Base-by-base conservation (phyloP, 2,329 filamentous ascomycete genomes). In the Xylariaceae sp. region DNA sequence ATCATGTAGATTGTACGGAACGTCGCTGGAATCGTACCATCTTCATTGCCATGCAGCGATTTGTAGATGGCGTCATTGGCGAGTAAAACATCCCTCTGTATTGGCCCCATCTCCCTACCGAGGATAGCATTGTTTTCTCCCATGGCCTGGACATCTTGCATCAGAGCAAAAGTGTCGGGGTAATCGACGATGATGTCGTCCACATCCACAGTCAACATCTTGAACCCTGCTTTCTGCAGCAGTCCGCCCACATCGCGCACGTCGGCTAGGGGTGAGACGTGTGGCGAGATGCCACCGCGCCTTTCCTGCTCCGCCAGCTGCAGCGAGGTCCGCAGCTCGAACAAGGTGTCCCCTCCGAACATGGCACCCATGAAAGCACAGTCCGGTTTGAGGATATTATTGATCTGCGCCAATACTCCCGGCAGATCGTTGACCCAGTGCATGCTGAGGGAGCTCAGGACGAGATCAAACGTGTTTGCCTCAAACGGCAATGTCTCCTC, bases 371-470 rank as follows among this genome's bases (percentile, higher is more conserved):
- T 80, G 54, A 98, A 94, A 2, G 93, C 88, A 36, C 75, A 73
- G 57, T 98, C 92, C 0, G 90, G 88, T 60, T 93, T 94, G 17
- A 98, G 72, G 21, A 93, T 67, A 44, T 75, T 73, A 65, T 94
- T 94, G 55, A 95, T 82, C 54, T 94, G 86, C 2, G 79, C 70
- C 2, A 98, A 71, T 9, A 93, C 67, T 1, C 83, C 84, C 0
- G 92, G 92, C 5, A 98, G 75, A 58, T 98, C 87, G 57, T 98
- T 98, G 68, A 95, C 83, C 92, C 92, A 98, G 61, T 98, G 92
- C 56, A 98, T 68, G 37, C 83, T 89, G 38, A 94, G 65, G 36
- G 83, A 94, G 55, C 86, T 94, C 42, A 98, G 67, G 9, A 95
- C 85, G 5, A 94, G 77, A 56, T 96, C 89, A 57, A 95, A 96